Percentiles rank a stretch among this genome's conserved stretches.
Evolutionary conservation across 805 yeast genomes (phyloP).

Genomic region (Metschnikowia gruessii): DNA sequence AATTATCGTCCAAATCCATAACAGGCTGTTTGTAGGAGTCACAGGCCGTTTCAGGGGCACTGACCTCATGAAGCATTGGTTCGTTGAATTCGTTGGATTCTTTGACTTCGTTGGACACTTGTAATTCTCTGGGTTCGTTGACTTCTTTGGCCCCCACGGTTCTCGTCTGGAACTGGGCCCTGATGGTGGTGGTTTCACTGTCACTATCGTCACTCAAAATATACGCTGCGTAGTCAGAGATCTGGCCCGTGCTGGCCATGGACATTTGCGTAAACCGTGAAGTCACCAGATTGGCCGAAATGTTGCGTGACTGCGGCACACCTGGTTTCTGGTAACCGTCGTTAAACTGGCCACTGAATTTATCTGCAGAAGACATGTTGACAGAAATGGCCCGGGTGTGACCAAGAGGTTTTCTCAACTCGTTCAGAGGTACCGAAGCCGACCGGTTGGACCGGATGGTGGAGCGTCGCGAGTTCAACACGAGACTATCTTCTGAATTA

Average conservation of each 20-base stretch:
- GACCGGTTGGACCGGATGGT: conserved; percentile 34
- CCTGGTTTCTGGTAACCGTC: background rate
- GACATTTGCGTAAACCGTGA: conserved; percentile 4
- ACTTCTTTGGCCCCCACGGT: too few species aligned
- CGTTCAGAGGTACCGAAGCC: conserved; percentile 34
- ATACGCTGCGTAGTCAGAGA: conserved; percentile 20
- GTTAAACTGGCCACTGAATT: background rate
- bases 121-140: too few species aligned
- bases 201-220: conserved; percentile 9
- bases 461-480: conserved; percentile 29
- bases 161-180: background rate
- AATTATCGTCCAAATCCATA: background rate
- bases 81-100: too few species aligned
- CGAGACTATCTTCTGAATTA: conserved; percentile 9
- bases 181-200: background rate
- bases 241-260: conserved; percentile 5
- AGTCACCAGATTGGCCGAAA: conserved; percentile 4
- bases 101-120: too few species aligned
- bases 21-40: conserved; percentile 3
- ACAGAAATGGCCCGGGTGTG: conserved; percentile 16
- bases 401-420: background rate
- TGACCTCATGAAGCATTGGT: too few species aligned
- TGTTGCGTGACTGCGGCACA: conserved; percentile 4
- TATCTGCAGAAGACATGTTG: conserved; percentile 3
- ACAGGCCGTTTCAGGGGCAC: too few species aligned